Evolutionary conservation across 2,329 filamentous ascomycete genomes (phyloP), one percentile per base, ranked within the genome.

Genomic region (Colletotrichum godetiae): DNA sequence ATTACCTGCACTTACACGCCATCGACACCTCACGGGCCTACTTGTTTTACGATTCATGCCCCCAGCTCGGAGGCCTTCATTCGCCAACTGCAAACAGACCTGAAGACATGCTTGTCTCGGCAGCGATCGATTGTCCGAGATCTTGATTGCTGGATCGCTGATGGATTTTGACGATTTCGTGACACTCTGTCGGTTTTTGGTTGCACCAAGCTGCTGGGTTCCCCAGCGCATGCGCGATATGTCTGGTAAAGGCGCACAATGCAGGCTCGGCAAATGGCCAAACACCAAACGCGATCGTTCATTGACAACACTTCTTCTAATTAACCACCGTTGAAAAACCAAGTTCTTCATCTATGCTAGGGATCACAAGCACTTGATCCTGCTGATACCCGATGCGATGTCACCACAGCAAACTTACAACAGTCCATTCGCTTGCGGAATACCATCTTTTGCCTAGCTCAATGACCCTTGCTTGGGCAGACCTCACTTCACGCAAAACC

Each of bases 81-180:
- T 46, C 57, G 60, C 56, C 52, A 61, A 58, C 31, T 15, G 42
- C 57, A 58, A 49, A 33, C 19, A 61, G 29, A 31, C 31, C 15
- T 19, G 35, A 29, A 49, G 49, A 24, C 22, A 22, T 57, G 55
- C 46, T 64, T 73, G 71, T 71, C 49, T 70, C 67, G 67, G 56
- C 67, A 71, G 27, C 49, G 60, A 70, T 73, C 67, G 42, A 71
- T 66, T 59, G 70, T 61, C 60, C 55, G 60, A 70, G 71, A 73
- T 73, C 67, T 65, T 61, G 65, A 58, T 63, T 37, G 56, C 60
- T 61, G 49, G 49, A 73, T 66, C 55, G 46, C 31, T 55, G 27
- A 56, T 66, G 35, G 29, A 5, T 46, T 57, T 31, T 31, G 53
- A 64, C 10, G 55, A 55, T 49, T 22, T 55, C 33, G n/a, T 52